phyloP scores from a whole-genome alignment of 257 asterid species.

The Scutellaria baicalensis region DNA sequence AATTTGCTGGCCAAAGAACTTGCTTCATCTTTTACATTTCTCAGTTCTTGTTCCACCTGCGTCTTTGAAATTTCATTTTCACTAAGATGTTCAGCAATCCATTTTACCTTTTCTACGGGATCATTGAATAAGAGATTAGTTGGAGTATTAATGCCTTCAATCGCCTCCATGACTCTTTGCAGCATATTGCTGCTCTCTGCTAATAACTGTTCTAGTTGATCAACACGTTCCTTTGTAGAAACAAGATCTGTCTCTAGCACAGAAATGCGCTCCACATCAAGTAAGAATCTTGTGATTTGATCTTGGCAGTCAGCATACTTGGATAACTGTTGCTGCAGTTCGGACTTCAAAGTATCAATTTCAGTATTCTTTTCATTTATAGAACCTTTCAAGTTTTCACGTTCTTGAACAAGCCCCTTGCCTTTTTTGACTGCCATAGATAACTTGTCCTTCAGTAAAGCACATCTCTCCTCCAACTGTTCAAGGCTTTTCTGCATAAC shows the following conservation, averaged over 20 bases:
- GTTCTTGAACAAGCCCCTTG: constrained; percentile 88
- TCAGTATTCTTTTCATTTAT: constrained; percentile 60
- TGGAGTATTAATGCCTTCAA: constrained; percentile 58
- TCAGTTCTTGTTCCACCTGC: constrained; percentile 56
- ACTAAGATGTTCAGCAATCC: constrained; percentile 45
- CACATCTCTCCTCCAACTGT: constrained; percentile 75
- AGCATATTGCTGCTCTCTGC: constrained; percentile 64
- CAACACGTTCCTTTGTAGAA: constrained; percentile 40
- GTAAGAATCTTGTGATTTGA: constrained; percentile 44
- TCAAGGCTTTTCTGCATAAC: constrained; percentile 50
- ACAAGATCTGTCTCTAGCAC: constrained; percentile 50
- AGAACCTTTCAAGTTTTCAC: constrained; percentile 69
- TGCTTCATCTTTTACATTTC: constrained; percentile 45
- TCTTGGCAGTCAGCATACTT: constrained; percentile 42
- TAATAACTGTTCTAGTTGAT: constrained; percentile 64
- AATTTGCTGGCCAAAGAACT: constrained; percentile 38
- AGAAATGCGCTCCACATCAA: constrained; percentile 52
- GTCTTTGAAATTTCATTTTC: constrained; percentile 45
- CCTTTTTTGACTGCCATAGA: constrained; percentile 96
- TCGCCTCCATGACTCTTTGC: constrained; percentile 55
- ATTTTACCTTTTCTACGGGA: constrained; percentile 68
- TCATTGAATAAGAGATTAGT: constrained; percentile 43
- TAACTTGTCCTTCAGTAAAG: constrained; percentile 71
- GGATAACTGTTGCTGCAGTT: constrained; percentile 43
- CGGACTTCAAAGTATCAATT: constrained; percentile 62